These are phyloP conservation scores for Rhododendron ovatum DNA, from an alignment of 148 eudicot species.

Conservation along the genomic window DNA sequence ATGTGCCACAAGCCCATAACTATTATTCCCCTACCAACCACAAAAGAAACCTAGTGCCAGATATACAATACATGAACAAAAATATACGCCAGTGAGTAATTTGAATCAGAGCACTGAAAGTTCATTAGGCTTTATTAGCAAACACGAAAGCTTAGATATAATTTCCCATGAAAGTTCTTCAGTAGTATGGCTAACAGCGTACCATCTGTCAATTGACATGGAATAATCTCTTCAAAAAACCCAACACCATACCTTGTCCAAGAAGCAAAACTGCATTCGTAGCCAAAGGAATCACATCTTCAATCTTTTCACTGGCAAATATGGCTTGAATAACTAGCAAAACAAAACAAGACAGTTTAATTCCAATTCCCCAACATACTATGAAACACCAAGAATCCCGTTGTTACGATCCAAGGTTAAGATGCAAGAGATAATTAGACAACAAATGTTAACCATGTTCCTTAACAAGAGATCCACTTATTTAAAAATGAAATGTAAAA, in stretches of 20 bases:
- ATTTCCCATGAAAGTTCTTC: neutral
- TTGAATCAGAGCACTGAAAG: neutral
- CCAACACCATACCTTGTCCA: conserved; percentile 67
- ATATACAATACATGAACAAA: neutral
- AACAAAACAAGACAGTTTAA: conserved; percentile 9
- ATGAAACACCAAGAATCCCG: neutral
- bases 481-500: neutral
- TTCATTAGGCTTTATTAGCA: neutral
- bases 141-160: neutral
- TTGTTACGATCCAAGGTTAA: neutral
- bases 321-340: conserved; percentile 58
- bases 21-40: neutral
- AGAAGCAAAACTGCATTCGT: conserved; percentile 65
- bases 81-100: neutral
- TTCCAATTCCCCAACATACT: neutral
- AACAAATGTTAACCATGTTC: neutral
- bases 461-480: neutral
- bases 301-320: conserved; percentile 74
- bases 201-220: neutral
- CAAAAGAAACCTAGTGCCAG: conserved; percentile 1
- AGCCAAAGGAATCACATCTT: conserved; percentile 59
- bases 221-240: neutral
- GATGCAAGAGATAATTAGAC: neutral
- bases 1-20: neutral
- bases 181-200: neutral